Base-by-base conservation (phyloP, 1,284 basidiomycete species). In the Heliocybe sulcata region DNA sequence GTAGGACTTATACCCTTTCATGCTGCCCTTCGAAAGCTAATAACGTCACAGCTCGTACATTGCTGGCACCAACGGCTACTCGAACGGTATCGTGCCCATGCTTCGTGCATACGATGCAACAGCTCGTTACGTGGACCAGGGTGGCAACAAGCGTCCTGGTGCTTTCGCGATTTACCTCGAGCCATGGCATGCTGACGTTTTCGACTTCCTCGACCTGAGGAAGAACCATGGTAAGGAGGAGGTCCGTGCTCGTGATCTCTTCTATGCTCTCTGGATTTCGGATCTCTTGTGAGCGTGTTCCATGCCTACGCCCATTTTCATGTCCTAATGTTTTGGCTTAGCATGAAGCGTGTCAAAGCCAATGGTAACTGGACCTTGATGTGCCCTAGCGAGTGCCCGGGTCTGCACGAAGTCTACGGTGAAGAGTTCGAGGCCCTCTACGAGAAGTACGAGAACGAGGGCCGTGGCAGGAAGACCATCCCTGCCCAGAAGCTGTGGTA, bases 181-280 rank as follows among this genome's bases (percentile, higher is more conserved):
- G 73, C 95, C 95, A 9, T 98, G 95, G 95, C 96, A 99, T 71
- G 84, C 93, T 33, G 97, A 99, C 70, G 75, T 99, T 64, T 98
- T 98, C 64, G 96, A 98, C 62, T 98, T 99, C 80, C 81, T 99
- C 61, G 96, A 99, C 70, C 81, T 99, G 49, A 84, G 97, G 66
- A 99, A 99, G 83, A 99, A 99, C 72, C 97, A 99, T 66, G 97
- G 97, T 57, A 99, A 99, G 72, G 97, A 99, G 72, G 96, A 99
- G 73, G 86, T 88, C 54, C 92, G 97, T 61, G 97, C 97, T 27
- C 87, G 97, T 55, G 97, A 99, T 70, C 78, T 99, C 23, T 99
- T 99, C 81, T 98, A 98, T 69, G 97, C 96, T 1, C 85, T 99
- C 47, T 99, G 97, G 96, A 90, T 98, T 62, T 85, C 94, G 35